phyloP scores from a whole-genome alignment of 1,284 basidiomycete species.

The Moesziomyces parantarcticus region DNA sequence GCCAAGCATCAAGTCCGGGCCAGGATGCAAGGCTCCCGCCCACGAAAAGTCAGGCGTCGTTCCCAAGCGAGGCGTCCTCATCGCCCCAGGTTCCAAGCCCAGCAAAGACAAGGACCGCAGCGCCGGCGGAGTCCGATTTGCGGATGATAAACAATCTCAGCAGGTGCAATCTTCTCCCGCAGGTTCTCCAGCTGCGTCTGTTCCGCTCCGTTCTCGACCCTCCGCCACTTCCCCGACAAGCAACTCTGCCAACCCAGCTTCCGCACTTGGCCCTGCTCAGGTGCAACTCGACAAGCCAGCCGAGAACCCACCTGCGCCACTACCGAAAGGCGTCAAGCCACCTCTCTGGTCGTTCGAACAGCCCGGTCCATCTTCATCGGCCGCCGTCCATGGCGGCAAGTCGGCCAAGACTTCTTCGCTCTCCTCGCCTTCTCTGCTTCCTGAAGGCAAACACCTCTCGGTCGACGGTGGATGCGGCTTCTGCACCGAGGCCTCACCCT shows the following conservation, averaged over 20 bases:
- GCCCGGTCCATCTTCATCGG: constrained; percentile 10
- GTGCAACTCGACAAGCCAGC: neutral
- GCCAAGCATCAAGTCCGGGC: constrained; percentile 27
- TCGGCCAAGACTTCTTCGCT: constrained; percentile 10
- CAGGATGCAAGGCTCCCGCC: constrained; percentile 48
- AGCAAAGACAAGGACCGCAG: constrained; percentile 18
- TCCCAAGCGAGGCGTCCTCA: constrained; percentile 32
- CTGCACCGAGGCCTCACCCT: constrained; percentile 55
- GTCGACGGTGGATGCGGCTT: constrained; percentile 59
- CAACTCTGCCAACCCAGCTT: neutral
- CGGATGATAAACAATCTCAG: constrained; percentile 6
- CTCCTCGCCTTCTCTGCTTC: constrained; percentile 24
- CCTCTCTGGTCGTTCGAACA: constrained; percentile 30
- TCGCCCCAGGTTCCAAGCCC: constrained; percentile 15
- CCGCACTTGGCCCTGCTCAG: neutral
- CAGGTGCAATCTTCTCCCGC: neutral
- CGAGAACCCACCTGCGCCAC: neutral
- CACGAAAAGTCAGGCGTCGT: constrained; percentile 27
- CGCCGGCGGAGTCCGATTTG: constrained; percentile 23
- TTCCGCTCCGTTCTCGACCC: constrained; percentile 17
- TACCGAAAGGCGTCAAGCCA: constrained; percentile 24
- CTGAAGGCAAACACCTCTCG: constrained; percentile 19
- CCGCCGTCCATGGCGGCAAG: neutral
- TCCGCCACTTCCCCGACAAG: neutral
- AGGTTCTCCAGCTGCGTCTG: constrained; percentile 5